Conservation (phyloP, 2,329 filamentous ascomycete species). For the Teratosphaeria nubilosa region DNA sequence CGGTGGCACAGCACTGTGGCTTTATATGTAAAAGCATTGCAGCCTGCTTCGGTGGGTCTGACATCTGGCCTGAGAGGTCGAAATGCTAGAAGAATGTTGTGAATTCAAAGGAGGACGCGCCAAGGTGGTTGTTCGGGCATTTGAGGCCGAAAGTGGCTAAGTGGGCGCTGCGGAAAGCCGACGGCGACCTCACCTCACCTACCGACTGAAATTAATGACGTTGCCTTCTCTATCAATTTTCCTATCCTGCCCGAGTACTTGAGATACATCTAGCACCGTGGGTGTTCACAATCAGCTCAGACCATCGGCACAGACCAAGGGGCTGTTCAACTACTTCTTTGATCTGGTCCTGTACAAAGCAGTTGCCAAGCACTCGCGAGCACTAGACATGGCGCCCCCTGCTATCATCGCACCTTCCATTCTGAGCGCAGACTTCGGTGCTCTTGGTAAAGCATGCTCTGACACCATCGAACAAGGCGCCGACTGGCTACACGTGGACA, state of each 20-base stretch:
- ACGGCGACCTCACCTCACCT: neutral
- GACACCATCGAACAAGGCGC: conserved; percentile 77
- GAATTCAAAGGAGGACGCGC: neutral
- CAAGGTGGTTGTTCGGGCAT: neutral
- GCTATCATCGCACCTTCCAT: conserved; percentile 98
- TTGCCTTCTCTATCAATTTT: neutral
- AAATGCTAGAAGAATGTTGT: neutral
- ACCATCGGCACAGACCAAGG: neutral
- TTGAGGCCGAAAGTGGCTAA: neutral
- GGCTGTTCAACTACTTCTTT: neutral
- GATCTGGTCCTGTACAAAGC: neutral
- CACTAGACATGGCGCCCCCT: conserved; percentile 63
- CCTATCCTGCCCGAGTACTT: neutral
- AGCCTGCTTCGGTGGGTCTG: neutral
- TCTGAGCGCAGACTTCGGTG: conserved; percentile 88
- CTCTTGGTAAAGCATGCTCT: conserved; percentile 75
- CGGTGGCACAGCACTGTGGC: neutral
- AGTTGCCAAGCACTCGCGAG: conserved; percentile 10
- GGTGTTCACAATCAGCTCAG: too few species aligned
- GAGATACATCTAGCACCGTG: too few species aligned
- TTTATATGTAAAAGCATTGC: neutral
- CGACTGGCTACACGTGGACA: conserved; percentile 92
- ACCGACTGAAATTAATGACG: neutral
- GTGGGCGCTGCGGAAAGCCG: neutral
- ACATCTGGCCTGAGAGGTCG: neutral